Conservation (phyloP, 148 eudicot genomes). For the Diospyros kaki region DNA sequence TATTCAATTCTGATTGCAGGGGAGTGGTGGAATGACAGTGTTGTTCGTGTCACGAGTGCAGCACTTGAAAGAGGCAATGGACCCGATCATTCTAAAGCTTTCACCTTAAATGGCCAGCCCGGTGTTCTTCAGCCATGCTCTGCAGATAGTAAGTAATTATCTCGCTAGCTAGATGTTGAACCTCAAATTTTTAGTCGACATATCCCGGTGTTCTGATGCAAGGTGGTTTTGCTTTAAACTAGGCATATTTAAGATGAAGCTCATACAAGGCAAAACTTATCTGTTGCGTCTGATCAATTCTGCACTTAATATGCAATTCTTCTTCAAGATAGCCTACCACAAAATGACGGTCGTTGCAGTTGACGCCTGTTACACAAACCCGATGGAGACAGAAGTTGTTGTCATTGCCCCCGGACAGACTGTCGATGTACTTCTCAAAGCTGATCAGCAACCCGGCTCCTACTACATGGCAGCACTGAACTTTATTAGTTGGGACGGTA, state of each 20-base stretch:
- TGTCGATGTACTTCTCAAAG: slow-evolving; percentile 53
- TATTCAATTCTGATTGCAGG: slow-evolving; percentile 24
- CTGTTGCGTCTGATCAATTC: slow-evolving; percentile 71
- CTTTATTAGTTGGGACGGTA: slow-evolving; percentile 38
- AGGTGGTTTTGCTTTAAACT: no score
- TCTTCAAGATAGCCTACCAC: slow-evolving; percentile 72
- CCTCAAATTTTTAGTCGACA: no score
- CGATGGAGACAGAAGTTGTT: slow-evolving; percentile 42
- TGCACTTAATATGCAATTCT: slow-evolving; percentile 60
- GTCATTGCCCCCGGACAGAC: slow-evolving; percentile 73
- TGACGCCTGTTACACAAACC: slow-evolving; percentile 63
- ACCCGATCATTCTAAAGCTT: slow-evolving; percentile 56
- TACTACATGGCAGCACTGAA: slow-evolving; percentile 69
- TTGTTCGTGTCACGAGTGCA: slow-evolving; percentile 32
- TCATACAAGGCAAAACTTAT: slow-evolving; percentile 55
- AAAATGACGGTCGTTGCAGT: slow-evolving; percentile 58
- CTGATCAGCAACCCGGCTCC: slow-evolving; percentile 32
- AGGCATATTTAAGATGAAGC: slow-evolving; percentile 40
- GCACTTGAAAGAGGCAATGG: slow-evolving; percentile 37
- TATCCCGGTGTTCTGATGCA: no score
- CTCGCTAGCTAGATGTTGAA: neutral
- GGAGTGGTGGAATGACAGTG: slow-evolving; percentile 78
- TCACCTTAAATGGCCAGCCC: slow-evolving; percentile 58
- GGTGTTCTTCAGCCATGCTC: slow-evolving; percentile 63
- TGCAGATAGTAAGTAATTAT: slow-evolving; percentile 31